Evolutionary conservation across 208 protist genomes (phyloP).

Genomic region (Leishmania guyanensis): DNA sequence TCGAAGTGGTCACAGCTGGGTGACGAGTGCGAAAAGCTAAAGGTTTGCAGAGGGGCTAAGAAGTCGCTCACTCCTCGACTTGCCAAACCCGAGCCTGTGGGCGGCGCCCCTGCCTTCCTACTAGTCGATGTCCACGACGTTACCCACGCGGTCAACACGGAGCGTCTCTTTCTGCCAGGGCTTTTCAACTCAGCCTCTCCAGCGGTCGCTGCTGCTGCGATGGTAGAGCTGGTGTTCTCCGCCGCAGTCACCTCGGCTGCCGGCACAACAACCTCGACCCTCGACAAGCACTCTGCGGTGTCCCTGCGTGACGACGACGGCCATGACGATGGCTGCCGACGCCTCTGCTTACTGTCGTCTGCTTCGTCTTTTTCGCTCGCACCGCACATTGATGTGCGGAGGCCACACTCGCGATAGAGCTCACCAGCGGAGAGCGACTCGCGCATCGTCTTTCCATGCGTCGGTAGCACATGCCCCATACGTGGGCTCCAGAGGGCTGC

Average conservation of each 20-base stretch:
- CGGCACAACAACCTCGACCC: neutral
- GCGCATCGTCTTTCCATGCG: neutral
- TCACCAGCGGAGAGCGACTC: slow-evolving; percentile 1
- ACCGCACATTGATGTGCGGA: neutral
- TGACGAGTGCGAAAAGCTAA: neutral
- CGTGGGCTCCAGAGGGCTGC: neutral
- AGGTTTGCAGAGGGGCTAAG: neutral
- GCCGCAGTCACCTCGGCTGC: neutral
- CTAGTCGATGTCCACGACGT: neutral
- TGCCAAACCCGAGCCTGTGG: neutral
- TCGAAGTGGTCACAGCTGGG: neutral
- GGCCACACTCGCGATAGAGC: neutral
- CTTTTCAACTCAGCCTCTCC: neutral
- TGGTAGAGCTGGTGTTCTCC: neutral
- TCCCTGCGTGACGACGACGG: slow-evolving; percentile 8
- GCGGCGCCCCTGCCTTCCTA: neutral
- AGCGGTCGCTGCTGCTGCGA: neutral
- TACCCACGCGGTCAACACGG: neutral
- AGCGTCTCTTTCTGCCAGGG: neutral
- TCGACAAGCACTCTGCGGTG: neutral
- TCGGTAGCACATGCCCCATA: neutral
- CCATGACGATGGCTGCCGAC: neutral
- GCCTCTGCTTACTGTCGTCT: neutral
- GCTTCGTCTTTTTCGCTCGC: neutral
- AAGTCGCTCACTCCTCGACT: neutral